Conservation (phyloP, 495 filamentous ascomycete species). For the Penicillium bialowiezense region DNA sequence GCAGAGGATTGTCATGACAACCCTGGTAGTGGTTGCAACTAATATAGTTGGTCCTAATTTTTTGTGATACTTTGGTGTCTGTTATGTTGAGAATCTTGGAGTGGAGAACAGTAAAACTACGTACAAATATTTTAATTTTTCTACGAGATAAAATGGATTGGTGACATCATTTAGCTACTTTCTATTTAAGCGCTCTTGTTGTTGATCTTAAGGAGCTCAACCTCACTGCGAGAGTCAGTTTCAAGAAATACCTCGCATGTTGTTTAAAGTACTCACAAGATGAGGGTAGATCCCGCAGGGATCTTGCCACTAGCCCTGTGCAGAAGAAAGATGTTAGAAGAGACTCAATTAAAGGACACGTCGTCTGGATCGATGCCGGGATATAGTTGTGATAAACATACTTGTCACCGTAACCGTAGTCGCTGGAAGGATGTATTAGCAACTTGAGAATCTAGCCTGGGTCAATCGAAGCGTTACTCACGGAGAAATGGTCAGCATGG, state of each 20-base stretch:
- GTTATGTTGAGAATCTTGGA: too few species aligned
- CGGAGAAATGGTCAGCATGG: conserved; percentile 73
- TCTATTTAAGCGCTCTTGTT: conserved; percentile 23
- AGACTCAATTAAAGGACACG: neutral
- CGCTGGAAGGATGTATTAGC: conserved; percentile 48
- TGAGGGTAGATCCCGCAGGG: conserved; percentile 41
- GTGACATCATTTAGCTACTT: too few species aligned
- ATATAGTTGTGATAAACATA: conserved; percentile 55
- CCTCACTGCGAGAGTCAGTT: conserved; percentile 33
- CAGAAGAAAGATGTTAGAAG: conserved; percentile 25
- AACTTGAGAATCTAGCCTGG: neutral
- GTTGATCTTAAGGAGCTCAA: conserved; percentile 44
- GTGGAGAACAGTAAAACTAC: too few species aligned
- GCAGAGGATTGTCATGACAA: too few species aligned
- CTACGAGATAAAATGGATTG: too few species aligned
- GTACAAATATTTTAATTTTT: too few species aligned
- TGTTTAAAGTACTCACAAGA: conserved; percentile 44
- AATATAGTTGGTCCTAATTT: too few species aligned
- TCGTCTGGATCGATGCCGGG: neutral
- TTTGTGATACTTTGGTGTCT: too few species aligned
- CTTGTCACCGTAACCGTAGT: conserved; percentile 75
- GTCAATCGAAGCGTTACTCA: conserved; percentile 38
- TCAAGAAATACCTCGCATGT: neutral
- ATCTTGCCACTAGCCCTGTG: conserved; percentile 59
- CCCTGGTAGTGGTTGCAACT: too few species aligned